These are phyloP conservation scores for Pezicula carpinea DNA, from an alignment of 2,329 filamentous ascomycete species.

Conservation along the genomic window DNA sequence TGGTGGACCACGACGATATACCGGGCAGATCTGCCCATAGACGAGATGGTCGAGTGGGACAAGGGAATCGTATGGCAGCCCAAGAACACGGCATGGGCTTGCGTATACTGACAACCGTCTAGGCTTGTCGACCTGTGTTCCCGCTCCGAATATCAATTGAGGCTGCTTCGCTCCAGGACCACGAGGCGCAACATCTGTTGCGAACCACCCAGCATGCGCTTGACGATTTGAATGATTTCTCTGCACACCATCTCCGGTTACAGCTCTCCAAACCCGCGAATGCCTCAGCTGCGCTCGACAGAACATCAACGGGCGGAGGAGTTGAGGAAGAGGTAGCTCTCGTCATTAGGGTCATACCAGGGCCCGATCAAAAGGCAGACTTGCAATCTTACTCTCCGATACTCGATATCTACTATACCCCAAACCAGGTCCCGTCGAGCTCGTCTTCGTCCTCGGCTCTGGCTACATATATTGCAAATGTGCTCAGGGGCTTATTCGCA, in stretches of 20 bases:
- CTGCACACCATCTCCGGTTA: constrained; percentile 75
- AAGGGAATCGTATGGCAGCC: constrained; percentile 68
- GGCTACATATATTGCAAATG: constrained; percentile 73
- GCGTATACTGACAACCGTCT: constrained; percentile 13
- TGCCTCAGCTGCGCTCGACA: constrained; percentile 23
- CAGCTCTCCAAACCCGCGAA: constrained; percentile 47
- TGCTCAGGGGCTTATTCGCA: constrained; percentile 72
- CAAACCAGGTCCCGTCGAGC: constrained; percentile 60
- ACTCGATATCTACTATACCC: constrained; percentile 73
- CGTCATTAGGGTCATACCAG: constrained; percentile 65
- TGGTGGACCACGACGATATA: constrained; percentile 93
- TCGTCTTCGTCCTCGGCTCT: constrained; percentile 66
- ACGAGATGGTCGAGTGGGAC: constrained; percentile 86
- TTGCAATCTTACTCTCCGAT: constrained; percentile 66
- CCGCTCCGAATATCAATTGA: constrained; percentile 78
- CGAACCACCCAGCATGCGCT: constrained; percentile 80
- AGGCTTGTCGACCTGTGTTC: constrained; percentile 87
- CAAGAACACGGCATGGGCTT: not conserved
- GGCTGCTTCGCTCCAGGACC: constrained; percentile 57
- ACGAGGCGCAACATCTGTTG: constrained; percentile 69
- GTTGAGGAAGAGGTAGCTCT: constrained; percentile 54
- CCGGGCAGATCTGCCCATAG: constrained; percentile 75
- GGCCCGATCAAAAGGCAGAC: constrained; percentile 53
- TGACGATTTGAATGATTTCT: constrained; percentile 82
- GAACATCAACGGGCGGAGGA: constrained; percentile 27